phyloP scores from a whole-genome alignment of 805 yeast species.

The Zygosaccharomyces bisporus region DNA sequence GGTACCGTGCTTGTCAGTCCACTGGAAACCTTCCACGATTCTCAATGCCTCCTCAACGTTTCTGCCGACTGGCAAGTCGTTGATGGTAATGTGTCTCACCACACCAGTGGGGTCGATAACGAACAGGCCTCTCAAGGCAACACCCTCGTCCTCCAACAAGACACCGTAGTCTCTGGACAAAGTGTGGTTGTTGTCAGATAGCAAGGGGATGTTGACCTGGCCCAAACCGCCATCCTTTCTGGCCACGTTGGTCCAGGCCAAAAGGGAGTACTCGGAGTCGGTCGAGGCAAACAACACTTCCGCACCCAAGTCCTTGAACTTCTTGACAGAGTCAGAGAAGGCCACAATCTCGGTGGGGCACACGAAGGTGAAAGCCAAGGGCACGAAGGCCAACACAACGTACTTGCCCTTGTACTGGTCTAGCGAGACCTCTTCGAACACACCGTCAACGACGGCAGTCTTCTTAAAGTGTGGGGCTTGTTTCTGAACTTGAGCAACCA shows the following conservation, averaged over 20 bases:
- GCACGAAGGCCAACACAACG: constrained; percentile 95
- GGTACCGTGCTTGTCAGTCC: constrained; percentile 98
- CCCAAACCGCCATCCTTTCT: constrained; percentile 99
- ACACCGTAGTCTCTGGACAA: constrained; percentile 97
- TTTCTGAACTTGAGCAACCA: constrained; percentile 89
- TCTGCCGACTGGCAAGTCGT: constrained; percentile 99
- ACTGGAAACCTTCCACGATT: constrained; percentile 98
- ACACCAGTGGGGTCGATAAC: constrained; percentile 93
- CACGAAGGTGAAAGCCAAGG: constrained; percentile 98
- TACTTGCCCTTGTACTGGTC: constrained; percentile 97
- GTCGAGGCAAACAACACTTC: constrained; percentile 95
- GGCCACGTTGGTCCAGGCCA: constrained; percentile 97
- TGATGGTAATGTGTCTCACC: constrained; percentile 95
- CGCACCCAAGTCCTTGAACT: constrained; percentile 81
- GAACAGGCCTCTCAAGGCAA: constrained; percentile 97
- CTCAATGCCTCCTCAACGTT: constrained; percentile 97
- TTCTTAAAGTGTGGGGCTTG: constrained; percentile 96
- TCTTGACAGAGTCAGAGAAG: constrained; percentile 90
- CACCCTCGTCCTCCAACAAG: constrained; percentile 90
- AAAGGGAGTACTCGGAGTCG: constrained; percentile 94
- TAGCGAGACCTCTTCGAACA: constrained; percentile 89
- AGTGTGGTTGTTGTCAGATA: constrained; percentile 96
- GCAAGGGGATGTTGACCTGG: constrained; percentile 85
- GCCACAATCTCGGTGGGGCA: constrained; percentile 99
- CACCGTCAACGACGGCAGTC: constrained; percentile 96